Percentiles rank a stretch among this genome's conserved stretches.
These are phyloP conservation scores for Trypanosoma brucei DNA, from an alignment of 208 protist genomes.

Conservation along the genomic window DNA sequence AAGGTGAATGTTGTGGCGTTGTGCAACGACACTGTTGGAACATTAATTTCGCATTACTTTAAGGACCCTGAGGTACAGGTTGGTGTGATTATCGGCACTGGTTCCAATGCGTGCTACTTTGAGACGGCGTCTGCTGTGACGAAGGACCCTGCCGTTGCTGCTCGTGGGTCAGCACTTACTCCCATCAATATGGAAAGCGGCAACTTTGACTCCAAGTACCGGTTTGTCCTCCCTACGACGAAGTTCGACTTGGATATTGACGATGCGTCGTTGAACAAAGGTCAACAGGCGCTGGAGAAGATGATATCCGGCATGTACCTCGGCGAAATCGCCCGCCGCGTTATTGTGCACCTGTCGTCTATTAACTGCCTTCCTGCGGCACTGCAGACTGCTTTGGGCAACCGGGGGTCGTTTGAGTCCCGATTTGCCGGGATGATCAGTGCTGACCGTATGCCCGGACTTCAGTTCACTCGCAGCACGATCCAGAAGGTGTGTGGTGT, in stretches of 20 bases:
- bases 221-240: constrained; percentile 65
- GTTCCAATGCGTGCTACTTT: constrained; percentile 89
- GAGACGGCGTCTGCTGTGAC: constrained; percentile 67
- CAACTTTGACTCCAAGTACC: constrained; percentile 84
- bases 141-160: constrained; percentile 59
- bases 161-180: constrained; percentile 38
- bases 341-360: constrained; percentile 48
- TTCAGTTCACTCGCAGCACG: constrained; percentile 57
- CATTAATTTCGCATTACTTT: constrained; percentile 75
- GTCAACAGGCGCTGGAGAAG: constrained; percentile 82
- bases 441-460: constrained; percentile 64
- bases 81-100: constrained; percentile 89
- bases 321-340: constrained; percentile 72
- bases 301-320: constrained; percentile 90
- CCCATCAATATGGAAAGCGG: constrained; percentile 92
- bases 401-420: constrained; percentile 55
- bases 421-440: constrained; percentile 52
- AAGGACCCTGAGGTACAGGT: constrained; percentile 55
- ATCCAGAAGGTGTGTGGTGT: constrained; percentile 44
- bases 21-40: constrained; percentile 91
- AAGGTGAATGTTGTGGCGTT: constrained; percentile 83
- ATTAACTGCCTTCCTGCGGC: constrained; percentile 47
- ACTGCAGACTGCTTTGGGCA: constrained; percentile 32
- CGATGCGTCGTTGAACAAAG: constrained; percentile 51
- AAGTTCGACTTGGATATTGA: constrained; percentile 75